These are phyloP conservation scores for Ascochyta clinopodiicola DNA, from an alignment of 2,329 filamentous ascomycete species.

Conservation along the genomic window DNA sequence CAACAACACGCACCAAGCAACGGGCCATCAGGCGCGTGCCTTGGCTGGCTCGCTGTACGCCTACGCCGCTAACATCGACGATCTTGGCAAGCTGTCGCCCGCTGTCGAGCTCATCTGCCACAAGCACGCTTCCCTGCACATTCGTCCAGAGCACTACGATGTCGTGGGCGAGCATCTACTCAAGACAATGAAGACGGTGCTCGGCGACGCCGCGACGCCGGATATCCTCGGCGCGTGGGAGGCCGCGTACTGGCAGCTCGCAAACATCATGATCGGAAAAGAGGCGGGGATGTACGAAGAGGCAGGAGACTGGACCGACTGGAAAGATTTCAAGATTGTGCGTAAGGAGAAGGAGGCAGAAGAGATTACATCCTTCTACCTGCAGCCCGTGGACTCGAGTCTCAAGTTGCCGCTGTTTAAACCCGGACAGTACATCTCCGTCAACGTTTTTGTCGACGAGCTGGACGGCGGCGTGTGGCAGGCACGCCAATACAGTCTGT, in stretches of 20 bases:
- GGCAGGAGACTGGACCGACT: slow-evolving; percentile 69
- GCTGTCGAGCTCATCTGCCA: slow-evolving; percentile 74
- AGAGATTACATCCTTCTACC: slow-evolving; percentile 74
- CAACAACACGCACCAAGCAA: slow-evolving; percentile 73
- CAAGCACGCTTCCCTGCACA: slow-evolving; percentile 75
- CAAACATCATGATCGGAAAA: slow-evolving; percentile 72
- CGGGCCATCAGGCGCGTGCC: slow-evolving; percentile 71
- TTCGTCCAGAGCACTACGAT: slow-evolving; percentile 72
- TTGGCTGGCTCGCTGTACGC: slow-evolving; percentile 72
- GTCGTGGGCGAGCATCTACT: slow-evolving; percentile 75
- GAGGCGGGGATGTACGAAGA: slow-evolving; percentile 69
- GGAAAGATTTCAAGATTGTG: slow-evolving; percentile 70
- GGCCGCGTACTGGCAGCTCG: slow-evolving; percentile 75
- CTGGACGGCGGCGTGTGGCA: slow-evolving; percentile 62
- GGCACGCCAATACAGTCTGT: slow-evolving; percentile 75
- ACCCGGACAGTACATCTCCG: slow-evolving; percentile 75
- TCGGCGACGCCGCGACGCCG: slow-evolving; percentile 70
- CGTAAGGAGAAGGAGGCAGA: slow-evolving; percentile 71
- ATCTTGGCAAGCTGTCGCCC: slow-evolving; percentile 65
- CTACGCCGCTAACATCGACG: slow-evolving; percentile 75
- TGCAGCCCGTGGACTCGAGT: slow-evolving; percentile 67
- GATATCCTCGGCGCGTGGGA: slow-evolving; percentile 72
- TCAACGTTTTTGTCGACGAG: slow-evolving; percentile 63
- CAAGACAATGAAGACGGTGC: slow-evolving; percentile 69
- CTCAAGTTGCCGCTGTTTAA: slow-evolving; percentile 67